phyloP scores from a whole-genome alignment of 331 rosid genomes.

The Spiraea crenata region DNA sequence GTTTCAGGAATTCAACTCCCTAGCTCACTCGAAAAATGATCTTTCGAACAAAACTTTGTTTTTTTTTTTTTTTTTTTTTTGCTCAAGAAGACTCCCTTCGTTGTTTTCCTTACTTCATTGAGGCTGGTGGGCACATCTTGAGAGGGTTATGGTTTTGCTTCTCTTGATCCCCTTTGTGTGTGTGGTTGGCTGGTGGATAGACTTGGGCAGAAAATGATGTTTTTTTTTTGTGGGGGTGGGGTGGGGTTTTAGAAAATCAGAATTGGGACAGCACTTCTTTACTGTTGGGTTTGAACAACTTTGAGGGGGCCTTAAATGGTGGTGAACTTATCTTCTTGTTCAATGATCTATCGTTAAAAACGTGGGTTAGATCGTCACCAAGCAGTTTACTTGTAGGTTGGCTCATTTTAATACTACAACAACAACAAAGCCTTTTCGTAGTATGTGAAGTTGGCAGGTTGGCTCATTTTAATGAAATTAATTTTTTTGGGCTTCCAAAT shows the following conservation, averaged over 20 bases:
- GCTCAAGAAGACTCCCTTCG: constrained; percentile 59
- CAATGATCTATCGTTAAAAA: too few species aligned
- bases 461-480: too few species aligned
- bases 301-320: constrained; percentile 37
- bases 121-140: constrained; percentile 58
- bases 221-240: constrained; percentile 54
- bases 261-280: constrained; percentile 63
- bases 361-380: too few species aligned
- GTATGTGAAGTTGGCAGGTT: too few species aligned
- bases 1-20: constrained; percentile 17
- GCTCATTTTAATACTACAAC: too few species aligned
- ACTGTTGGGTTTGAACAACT: constrained; percentile 48
- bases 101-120: constrained; percentile 75
- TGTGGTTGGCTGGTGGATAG: constrained; percentile 41
- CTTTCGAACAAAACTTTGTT: constrained; percentile 42
- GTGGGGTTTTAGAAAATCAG: constrained; percentile 66
- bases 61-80: constrained; percentile 61
- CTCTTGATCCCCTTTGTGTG: constrained; percentile 53
- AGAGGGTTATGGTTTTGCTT: constrained; percentile 47
- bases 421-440: too few species aligned
- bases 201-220: constrained; percentile 69
- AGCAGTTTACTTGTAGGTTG: too few species aligned
- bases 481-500: too few species aligned
- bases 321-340: not conserved
- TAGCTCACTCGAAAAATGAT: constrained; percentile 22